A percentile compares a stretch with the other conserved stretches of the same genome.
Conservation (phyloP, 1,284 basidiomycete genomes). For the Sporisorium scitamineum region DNA sequence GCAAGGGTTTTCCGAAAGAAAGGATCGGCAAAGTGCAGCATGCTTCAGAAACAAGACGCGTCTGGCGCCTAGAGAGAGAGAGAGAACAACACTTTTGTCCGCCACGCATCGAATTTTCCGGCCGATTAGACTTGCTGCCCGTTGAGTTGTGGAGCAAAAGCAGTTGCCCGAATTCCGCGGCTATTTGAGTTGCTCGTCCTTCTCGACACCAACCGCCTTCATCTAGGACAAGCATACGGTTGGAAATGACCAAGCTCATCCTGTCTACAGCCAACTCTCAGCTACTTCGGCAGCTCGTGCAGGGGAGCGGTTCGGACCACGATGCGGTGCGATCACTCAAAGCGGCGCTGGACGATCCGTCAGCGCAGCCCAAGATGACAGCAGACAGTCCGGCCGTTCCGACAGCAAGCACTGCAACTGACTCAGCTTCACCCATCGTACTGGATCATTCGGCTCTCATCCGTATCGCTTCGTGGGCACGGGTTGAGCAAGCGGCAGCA, state of each 20-base stretch:
- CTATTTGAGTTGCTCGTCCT: not conserved
- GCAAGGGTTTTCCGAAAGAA: not conserved
- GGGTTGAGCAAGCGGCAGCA: not conserved
- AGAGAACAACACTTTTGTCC: slow-evolving; percentile 31
- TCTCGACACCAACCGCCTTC: not conserved
- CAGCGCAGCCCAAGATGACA: slow-evolving; percentile 25
- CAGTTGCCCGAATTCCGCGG: not conserved
- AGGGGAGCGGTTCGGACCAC: not conserved
- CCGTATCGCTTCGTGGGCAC: slow-evolving; percentile 21
- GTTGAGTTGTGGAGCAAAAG: not conserved
- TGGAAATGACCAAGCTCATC: slow-evolving; percentile 27
- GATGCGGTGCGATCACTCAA: slow-evolving; percentile 21
- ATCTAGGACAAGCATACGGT: not conserved
- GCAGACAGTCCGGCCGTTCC: slow-evolving; percentile 32
- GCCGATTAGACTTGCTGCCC: not conserved
- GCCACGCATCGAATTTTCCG: not conserved
- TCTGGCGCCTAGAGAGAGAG: not conserved
- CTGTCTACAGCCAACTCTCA: slow-evolving; percentile 21
- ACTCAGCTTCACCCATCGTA: slow-evolving; percentile 1
- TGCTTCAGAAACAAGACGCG: slow-evolving; percentile 23
- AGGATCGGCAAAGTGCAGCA: slow-evolving; percentile 38
- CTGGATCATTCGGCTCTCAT: slow-evolving; percentile 29
- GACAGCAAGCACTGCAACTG: no score
- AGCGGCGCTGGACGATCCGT: slow-evolving; percentile 18
- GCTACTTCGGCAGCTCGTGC: slow-evolving; percentile 12